Percentiles rank a stretch among this genome's conserved stretches.
Evolutionary conservation across 2,329 filamentous ascomycete species (phyloP).

Genomic region (Talaromyces atroroseus): DNA sequence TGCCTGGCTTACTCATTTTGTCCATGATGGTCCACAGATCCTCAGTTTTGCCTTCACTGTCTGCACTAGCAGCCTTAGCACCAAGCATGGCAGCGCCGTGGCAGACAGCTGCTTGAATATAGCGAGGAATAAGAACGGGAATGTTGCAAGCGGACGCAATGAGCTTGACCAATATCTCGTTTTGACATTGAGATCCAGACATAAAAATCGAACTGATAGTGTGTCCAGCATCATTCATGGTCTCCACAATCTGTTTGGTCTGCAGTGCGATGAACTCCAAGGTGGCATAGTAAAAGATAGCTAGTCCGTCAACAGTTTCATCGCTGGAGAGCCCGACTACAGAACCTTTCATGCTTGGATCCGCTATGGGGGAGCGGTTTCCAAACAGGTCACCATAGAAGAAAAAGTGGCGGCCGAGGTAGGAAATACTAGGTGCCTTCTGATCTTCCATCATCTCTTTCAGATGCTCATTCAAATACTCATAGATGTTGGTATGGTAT

Average conservation of each 20-base stretch:
- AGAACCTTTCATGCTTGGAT: constrained; percentile 86
- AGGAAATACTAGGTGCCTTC: constrained; percentile 71
- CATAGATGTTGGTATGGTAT: constrained; percentile 84
- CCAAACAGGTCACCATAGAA: constrained; percentile 98
- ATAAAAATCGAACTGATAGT: constrained; percentile 92
- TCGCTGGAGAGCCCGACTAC: constrained; percentile 83
- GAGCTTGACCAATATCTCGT: constrained; percentile 82
- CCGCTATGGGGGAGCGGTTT: constrained; percentile 89
- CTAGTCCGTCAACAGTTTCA: constrained; percentile 79
- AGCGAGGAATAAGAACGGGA: constrained; percentile 88
- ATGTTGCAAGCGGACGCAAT: constrained; percentile 86
- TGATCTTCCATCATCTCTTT: constrained; percentile 65
- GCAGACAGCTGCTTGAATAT: constrained; percentile 91
- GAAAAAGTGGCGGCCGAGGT: constrained; percentile 89
- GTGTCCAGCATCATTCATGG: constrained; percentile 89
- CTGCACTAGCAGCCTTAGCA: constrained; percentile 87
- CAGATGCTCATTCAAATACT: constrained; percentile 86
- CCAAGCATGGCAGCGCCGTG: constrained; percentile 98
- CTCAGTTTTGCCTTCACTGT: constrained; percentile 71
- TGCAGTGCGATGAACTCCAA: constrained; percentile 98
- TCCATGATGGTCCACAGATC: constrained; percentile 96
- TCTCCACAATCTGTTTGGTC: constrained; percentile 88
- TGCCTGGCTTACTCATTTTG: constrained; percentile 89
- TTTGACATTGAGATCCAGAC: constrained; percentile 97
- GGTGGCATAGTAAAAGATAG: constrained; percentile 87